phyloP scores from a whole-genome alignment of 805 yeast genomes.

The Wilhelminamyces savonicus region DNA sequence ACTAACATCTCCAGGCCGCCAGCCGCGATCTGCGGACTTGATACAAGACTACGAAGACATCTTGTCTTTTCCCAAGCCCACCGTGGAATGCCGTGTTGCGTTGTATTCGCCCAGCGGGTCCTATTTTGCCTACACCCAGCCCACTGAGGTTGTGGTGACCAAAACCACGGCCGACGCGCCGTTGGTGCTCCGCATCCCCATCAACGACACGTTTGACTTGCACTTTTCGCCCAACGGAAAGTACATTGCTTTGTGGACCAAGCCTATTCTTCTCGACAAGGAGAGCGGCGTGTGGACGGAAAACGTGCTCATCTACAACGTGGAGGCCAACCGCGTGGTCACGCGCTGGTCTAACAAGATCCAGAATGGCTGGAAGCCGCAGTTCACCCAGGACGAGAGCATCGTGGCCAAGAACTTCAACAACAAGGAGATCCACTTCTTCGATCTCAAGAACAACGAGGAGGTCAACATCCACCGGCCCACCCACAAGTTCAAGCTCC shows the following conservation, averaged over 20 bases:
- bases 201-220: slow-evolving; percentile 70
- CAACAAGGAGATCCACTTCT: slow-evolving; percentile 63
- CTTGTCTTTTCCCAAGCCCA: slow-evolving; percentile 28
- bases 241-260: slow-evolving; percentile 83
- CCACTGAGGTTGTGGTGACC: slow-evolving; percentile 54
- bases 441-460: slow-evolving; percentile 5
- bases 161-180: slow-evolving; percentile 35
- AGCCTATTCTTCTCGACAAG: slow-evolving; percentile 60
- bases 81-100: slow-evolving; percentile 54
- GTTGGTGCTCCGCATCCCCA: slow-evolving; percentile 38
- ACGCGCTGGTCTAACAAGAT: slow-evolving; percentile 69
- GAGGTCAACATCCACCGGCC: slow-evolving; percentile 28
- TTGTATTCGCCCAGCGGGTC: slow-evolving; percentile 63
- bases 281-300: slow-evolving; percentile 70
- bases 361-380: slow-evolving; percentile 91
- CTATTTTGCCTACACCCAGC: slow-evolving; percentile 68
- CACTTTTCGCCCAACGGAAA: slow-evolving; percentile 86
- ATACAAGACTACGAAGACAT: slow-evolving; percentile 28
- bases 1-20: slow-evolving; percentile 22
- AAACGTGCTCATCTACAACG: slow-evolving; percentile 73
- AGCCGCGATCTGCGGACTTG: slow-evolving; percentile 20
- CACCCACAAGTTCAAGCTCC: slow-evolving; percentile 29
- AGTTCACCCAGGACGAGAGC: slow-evolving; percentile 77
- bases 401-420: slow-evolving; percentile 54
- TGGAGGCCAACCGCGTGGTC: slow-evolving; percentile 37